A percentile compares a stretch with the other conserved stretches of the same genome.
These are phyloP conservation scores for Vitis labrusca DNA, from an alignment of 164 flowering plant species.

Conservation along the genomic window DNA sequence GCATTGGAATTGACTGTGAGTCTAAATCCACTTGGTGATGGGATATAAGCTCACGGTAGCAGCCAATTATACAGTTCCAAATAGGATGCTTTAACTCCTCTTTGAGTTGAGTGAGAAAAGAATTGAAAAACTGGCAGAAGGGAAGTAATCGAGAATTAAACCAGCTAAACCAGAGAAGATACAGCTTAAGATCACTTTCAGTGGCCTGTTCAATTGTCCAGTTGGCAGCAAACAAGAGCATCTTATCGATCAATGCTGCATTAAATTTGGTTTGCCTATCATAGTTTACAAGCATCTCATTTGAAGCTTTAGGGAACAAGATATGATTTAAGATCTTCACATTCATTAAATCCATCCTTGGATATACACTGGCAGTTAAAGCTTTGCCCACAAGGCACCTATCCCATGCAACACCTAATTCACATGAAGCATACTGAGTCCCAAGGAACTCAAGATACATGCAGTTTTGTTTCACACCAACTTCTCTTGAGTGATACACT, in stretches of 20 bases:
- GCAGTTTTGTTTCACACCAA: constrained; percentile 63
- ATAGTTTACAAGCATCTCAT: background rate
- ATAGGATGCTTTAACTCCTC: constrained; percentile 59
- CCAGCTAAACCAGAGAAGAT: constrained; percentile 65
- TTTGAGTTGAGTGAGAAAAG: constrained; percentile 34
- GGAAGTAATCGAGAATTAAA: constrained; percentile 44
- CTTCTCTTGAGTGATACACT: constrained; percentile 52
- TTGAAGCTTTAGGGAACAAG: constrained; percentile 41
- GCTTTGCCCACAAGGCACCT: constrained; percentile 5
- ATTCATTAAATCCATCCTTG: constrained; percentile 24
- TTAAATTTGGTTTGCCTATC: constrained; percentile 21
- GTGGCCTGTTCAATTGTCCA: constrained; percentile 88
- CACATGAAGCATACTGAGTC: constrained; percentile 48
- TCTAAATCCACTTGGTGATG: constrained; percentile 22
- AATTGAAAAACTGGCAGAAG: constrained; percentile 39
- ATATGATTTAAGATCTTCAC: constrained; percentile 23
- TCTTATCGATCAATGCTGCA: constrained; percentile 31
- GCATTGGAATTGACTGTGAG: constrained; percentile 43
- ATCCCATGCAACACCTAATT: constrained; percentile 11
- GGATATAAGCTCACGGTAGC: constrained; percentile 40
- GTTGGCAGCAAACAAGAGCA: constrained; percentile 72
- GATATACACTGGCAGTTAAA: constrained; percentile 7
- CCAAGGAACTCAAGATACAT: constrained; percentile 78
- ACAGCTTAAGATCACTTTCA: constrained; percentile 56
- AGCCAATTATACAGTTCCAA: constrained; percentile 47